Evolutionary conservation across 495 filamentous ascomycete species (phyloP), one percentile per base, ranked within the genome.

Genomic region (Baudoinia panamericana): DNA sequence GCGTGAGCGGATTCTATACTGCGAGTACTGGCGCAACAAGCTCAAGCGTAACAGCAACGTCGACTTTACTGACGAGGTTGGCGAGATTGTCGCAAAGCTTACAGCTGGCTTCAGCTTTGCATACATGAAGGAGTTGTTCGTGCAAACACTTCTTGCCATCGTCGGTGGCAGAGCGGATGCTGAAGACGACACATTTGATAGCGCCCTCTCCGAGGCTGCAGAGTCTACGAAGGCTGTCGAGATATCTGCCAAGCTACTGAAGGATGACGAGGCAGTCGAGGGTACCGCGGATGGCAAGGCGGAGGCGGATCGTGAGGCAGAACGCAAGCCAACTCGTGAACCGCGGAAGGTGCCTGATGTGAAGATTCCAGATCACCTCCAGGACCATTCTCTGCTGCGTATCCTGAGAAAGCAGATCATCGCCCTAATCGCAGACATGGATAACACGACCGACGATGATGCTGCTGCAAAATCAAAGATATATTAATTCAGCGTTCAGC

Each of bases 11-110:
- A 41, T 35, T 4, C 36, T 41, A 10, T 62, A 62, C 44, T 51
- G 51, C 13, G 36, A 51, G 46, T 62, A 53, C 45, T 62, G 59
- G 57, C 46, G 52, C 20, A 45, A 46, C 20, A 62, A 60, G 43
- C 43, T 60, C 30, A 13, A 31, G 30, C 23, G 41, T 26, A 53
- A 51, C 17, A 24, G 39, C 30, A 43, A 33, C 1, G 23, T 58
- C 9, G 55, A 49, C 19, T 53, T 56, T 26, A 42, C 30, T 1
- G 16, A 39, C 9, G 43, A 37, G 30, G 46, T 56, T 15, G 50
- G 46, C 39, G 39, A 39, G 4, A 47, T 52, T 5, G 52, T 56
- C 4, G 49, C 53, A 2, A 37, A 36, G 11, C 39, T 56, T n/a
- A 53, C 45, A 4, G 35, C 46, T 3, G 50, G 36, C 11, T 56